phyloP scores from a whole-genome alignment of 768 basidiomycete species.

The Pulveroboletus frians region DNA sequence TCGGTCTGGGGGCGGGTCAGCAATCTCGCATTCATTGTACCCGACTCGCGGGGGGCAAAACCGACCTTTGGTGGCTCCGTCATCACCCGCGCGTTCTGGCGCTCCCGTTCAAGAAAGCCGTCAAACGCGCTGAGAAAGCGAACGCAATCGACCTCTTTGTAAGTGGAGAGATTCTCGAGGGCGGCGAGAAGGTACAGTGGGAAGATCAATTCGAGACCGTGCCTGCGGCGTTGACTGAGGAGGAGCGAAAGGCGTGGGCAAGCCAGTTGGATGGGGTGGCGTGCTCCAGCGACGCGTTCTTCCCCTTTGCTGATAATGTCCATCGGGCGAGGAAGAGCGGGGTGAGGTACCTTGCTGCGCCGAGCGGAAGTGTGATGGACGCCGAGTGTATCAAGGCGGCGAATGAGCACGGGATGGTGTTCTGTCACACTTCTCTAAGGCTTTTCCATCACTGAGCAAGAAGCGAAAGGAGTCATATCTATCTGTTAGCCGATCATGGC shows the following conservation, averaged over 20 bases:
- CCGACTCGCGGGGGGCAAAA: conserved; percentile 92
- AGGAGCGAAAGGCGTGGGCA: conserved; percentile 74
- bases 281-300: conserved; percentile 97
- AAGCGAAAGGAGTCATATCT: background rate
- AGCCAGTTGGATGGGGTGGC: conserved; percentile 75
- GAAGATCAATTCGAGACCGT: conserved; percentile 75
- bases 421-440: conserved; percentile 81
- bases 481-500: conserved; percentile 1
- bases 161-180: conserved; percentile 81
- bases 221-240: conserved; percentile 58
- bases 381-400: conserved; percentile 94
- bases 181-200: conserved; percentile 88
- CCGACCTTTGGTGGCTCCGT: conserved; percentile 99
- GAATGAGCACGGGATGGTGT: conserved; percentile 88
- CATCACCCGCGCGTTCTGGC: conserved; percentile 91
- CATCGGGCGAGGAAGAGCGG: conserved; percentile 90
- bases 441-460: conserved; percentile 79
- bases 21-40: conserved; percentile 99
- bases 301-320: conserved; percentile 99
- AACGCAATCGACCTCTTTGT: conserved; percentile 98
- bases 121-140: conserved; percentile 96
- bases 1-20: conserved; percentile 96
- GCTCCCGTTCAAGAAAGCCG: conserved; percentile 94
- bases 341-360: conserved; percentile 86
- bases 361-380: conserved; percentile 96